Conservation (phyloP, 305 asterid species). For the Stenogyne calaminthoides region DNA sequence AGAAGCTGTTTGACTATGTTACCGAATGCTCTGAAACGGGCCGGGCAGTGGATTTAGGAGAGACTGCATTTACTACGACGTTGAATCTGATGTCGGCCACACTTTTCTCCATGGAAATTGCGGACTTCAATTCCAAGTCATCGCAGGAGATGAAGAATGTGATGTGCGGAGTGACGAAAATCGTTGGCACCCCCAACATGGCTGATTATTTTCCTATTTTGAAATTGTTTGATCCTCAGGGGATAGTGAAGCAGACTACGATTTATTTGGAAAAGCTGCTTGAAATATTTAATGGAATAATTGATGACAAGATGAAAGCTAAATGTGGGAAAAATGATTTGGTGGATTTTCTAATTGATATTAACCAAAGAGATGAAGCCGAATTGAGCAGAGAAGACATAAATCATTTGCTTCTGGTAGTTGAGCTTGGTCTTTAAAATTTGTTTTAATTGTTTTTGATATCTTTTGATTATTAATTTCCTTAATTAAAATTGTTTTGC, state of each 20-base stretch:
- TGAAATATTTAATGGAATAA: slow-evolving; percentile 27
- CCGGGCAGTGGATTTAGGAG: slow-evolving; percentile 25
- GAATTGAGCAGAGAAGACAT: slow-evolving; percentile 29
- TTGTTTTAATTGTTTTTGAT: no score
- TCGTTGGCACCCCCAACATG: slow-evolving; percentile 26
- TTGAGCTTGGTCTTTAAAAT: no score
- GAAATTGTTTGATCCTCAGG: slow-evolving; percentile 34
- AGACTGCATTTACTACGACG: slow-evolving; percentile 32
- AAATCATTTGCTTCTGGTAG: slow-evolving; percentile 32
- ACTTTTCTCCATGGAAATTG: slow-evolving; percentile 34
- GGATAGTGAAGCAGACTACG: slow-evolving; percentile 15
- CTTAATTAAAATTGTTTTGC: no score
- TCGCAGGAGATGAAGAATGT: slow-evolving; percentile 40
- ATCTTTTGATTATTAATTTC: no score
- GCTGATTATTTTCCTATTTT: slow-evolving; percentile 36
- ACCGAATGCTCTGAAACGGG: slow-evolving; percentile 4
- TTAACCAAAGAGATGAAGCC: slow-evolving; percentile 29
- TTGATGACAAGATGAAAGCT: slow-evolving; percentile 30
- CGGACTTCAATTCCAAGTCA: slow-evolving; percentile 12
- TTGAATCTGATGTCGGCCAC: slow-evolving; percentile 35
- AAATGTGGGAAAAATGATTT: slow-evolving; percentile 24
- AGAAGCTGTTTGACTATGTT: slow-evolving; percentile 24
- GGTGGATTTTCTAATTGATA: slow-evolving; percentile 35
- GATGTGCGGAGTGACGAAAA: slow-evolving; percentile 26
- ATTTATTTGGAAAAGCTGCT: slow-evolving; percentile 20